phyloP scores from a whole-genome alignment of 257 asterid genomes.

The Cordia subcordata region DNA sequence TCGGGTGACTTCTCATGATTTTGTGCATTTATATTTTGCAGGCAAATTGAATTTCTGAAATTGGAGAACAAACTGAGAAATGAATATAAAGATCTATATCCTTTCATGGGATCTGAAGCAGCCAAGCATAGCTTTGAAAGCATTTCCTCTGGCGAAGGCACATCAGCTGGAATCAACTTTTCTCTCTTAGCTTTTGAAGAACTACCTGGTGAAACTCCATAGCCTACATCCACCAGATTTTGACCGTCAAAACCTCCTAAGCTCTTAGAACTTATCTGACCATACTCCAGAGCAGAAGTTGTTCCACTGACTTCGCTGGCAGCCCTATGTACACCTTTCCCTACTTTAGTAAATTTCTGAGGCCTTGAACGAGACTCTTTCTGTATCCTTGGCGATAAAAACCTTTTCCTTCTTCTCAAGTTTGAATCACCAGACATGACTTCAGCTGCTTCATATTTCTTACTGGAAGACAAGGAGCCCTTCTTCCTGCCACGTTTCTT shows the following conservation, averaged over 20 bases:
- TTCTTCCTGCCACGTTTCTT: conserved; percentile 21
- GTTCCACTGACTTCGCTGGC: conserved; percentile 5
- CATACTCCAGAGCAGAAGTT: conserved; percentile 8
- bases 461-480: conserved; percentile 13
- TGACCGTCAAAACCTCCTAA: conserved; percentile 1
- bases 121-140: conserved; percentile 44
- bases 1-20: conserved; percentile 10
- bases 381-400: not conserved
- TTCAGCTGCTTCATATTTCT: conserved; percentile 14
- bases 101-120: conserved; percentile 51
- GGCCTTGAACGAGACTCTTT: conserved; percentile 5
- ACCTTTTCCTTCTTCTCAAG: conserved; percentile 11
- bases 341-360: conserved; percentile 5
- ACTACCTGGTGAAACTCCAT: conserved; percentile 5
- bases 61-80: conserved; percentile 37
- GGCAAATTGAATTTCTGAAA: conserved; percentile 36
- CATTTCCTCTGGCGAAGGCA: conserved; percentile 38
- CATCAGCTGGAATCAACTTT: conserved; percentile 21
- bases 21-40: conserved; percentile 14
- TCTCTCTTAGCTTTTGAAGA: conserved; percentile 21
- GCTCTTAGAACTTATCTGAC: conserved; percentile 1
- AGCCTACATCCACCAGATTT: not conserved
- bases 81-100: conserved; percentile 21
- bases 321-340: conserved; percentile 6
- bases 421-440: conserved; percentile 8